A percentile compares a stretch with the other conserved stretches of the same genome.
Evolutionary conservation across 495 filamentous ascomycete species (phyloP).

Genomic region (Annulohypoxylon bovei): DNA sequence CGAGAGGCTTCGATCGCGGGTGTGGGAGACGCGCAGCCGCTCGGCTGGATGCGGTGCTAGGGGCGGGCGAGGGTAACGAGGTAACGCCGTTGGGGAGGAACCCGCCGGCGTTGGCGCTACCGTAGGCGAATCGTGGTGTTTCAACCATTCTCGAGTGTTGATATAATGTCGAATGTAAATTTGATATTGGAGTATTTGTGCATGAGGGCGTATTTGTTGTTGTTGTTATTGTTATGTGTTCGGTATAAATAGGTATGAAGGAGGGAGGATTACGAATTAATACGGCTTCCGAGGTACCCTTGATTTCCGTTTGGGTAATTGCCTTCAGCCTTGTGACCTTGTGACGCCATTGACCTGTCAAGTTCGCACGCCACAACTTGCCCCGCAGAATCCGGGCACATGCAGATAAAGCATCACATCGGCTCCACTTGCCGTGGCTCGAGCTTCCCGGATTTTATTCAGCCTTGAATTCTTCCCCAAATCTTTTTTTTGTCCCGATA

Average conservation of each 20-base stretch:
- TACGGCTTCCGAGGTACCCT: not conserved
- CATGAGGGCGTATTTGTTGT: constrained; percentile 13
- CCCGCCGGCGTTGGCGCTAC: constrained; percentile 49
- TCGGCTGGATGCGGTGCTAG: constrained; percentile 59
- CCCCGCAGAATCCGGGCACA: not conserved
- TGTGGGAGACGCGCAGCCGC: constrained; percentile 64
- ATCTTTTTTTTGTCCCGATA: constrained; percentile 19
- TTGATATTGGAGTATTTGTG: not conserved
- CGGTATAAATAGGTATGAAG: not conserved
- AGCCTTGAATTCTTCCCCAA: constrained; percentile 7
- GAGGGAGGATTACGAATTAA: not conserved
- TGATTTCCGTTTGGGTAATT: not conserved
- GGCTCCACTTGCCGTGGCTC: not conserved
- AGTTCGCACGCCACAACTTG: not conserved
- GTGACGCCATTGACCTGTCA: constrained; percentile 34
- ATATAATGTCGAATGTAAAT: not conserved
- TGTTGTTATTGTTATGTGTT: not conserved
- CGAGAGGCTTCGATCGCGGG: constrained; percentile 70
- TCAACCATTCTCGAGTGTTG: constrained; percentile 51
- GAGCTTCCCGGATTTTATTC: not conserved
- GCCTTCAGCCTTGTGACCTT: constrained; percentile 17
- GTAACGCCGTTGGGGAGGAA: constrained; percentile 56
- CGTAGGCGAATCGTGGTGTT: constrained; percentile 22
- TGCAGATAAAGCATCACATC: not conserved
- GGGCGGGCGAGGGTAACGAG: constrained; percentile 63